Evolutionary conservation across 331 rosid genomes (phyloP), one percentile per base, ranked within the genome.

Genomic region (Acacia pycnantha): DNA sequence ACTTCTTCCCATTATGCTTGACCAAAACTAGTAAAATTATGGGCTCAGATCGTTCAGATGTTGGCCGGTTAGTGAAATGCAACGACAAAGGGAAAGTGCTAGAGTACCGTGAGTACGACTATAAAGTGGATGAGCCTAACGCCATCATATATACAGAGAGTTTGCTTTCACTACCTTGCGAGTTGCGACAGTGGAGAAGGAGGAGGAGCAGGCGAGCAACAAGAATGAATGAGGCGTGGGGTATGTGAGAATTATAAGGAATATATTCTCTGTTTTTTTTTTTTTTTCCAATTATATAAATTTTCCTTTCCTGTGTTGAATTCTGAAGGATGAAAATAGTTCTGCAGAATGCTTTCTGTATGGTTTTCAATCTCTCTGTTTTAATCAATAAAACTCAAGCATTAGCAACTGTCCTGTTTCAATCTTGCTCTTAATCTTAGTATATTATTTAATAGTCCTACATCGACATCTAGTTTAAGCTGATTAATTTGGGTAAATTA

Each of bases 121-220:
- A 9, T 56, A 2, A 3, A n/a, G 29, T 9, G 5, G 2, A n/a
- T 56, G 29, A 56, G 64, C 0, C 10, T 8, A 56, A 56, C 29
- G 6, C 64, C 13, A 56, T 56, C n/a, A 1, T 37, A n/a, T 84
- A 80, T 59, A 76, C 33, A 29, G 47, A 77, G 4, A 64, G 47
- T 29, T 56, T 78, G 11, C 85, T 78, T 78, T 26, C 86, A 67
- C 76, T 85, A 14, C 81, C 81, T 1, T n/a, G n/a, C n/a, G n/a
- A n/a, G n/a, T n/a, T n/a, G n/a, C n/a, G 58, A 22, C 37, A 27
- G 6, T 22, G 75, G 16, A 43, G 40, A 72, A 24, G 82, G 1
- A n/a, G 62, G 51, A 43, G 12, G 46, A 43, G 46, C 0, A 43
- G 46, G 37, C 5, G 14, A 26, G 8, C 58, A 53, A 15, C 48